Conservation (phyloP, 169 alveolate genomes). For the Plasmodium berghei region DNA sequence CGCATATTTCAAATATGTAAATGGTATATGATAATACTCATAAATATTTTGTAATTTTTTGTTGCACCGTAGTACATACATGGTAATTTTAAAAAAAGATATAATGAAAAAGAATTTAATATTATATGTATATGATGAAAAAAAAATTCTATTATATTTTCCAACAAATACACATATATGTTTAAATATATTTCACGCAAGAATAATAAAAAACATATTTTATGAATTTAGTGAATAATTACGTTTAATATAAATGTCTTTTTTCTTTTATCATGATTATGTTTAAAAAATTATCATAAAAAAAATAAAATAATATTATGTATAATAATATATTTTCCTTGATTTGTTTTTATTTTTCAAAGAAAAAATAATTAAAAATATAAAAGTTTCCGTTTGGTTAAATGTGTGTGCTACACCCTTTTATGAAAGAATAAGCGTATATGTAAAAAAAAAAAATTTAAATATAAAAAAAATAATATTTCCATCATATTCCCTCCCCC, state of each 20-base stretch:
- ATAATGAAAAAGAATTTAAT: background rate
- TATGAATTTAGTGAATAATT: no score
- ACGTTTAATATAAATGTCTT: background rate
- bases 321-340: constrained; percentile 16
- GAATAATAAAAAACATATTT: background rate
- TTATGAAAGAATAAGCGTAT: background rate
- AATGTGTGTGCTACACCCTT: constrained; percentile 25
- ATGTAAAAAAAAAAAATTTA: constrained; percentile 7
- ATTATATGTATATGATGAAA: background rate
- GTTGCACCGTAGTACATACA: constrained; percentile 72
- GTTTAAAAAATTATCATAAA: constrained; percentile 19
- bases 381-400: constrained; percentile 21
- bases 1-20: no score
- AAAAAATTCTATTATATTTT: background rate
- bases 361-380: constrained; percentile 18
- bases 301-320: background rate
- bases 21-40: no score
- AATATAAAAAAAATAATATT: background rate
- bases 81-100: background rate
- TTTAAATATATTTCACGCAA: constrained; percentile 11
- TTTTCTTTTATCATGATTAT: constrained; percentile 18
- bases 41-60: background rate
- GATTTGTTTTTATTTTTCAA: constrained; percentile 28
- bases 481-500: no score
- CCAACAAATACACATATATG: background rate